These are phyloP conservation scores for Phytophthora ramorum DNA, from an alignment of 352 stramenopile genomes.

Conservation along the genomic window DNA sequence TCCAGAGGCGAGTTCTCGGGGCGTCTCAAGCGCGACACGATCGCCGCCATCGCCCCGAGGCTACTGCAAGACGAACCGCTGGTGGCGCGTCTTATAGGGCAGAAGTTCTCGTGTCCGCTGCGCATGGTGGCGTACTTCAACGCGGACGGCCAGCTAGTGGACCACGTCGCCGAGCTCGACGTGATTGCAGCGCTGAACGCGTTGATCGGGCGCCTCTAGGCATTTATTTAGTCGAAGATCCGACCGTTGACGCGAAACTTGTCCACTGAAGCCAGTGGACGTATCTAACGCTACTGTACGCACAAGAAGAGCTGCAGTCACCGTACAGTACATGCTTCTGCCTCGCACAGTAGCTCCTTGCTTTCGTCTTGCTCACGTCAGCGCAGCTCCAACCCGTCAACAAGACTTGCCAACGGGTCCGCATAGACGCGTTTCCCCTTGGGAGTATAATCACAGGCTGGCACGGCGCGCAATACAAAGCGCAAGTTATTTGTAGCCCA, in stretches of 20 bases:
- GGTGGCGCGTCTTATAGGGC: slow-evolving; percentile 8
- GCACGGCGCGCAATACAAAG: slow-evolving; percentile 14
- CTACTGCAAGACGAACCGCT: slow-evolving; percentile 11
- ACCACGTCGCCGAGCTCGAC: slow-evolving; percentile 36
- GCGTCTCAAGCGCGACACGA: slow-evolving; percentile 13
- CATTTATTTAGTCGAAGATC: too few species aligned
- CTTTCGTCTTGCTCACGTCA: background rate
- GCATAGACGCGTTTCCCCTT: slow-evolving; percentile 10
- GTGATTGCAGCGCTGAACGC: slow-evolving; percentile 25
- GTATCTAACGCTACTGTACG: too few species aligned
- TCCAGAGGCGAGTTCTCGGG: slow-evolving; percentile 18
- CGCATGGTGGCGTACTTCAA: slow-evolving; percentile 39
- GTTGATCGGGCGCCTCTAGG: background rate
- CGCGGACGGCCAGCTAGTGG: slow-evolving; percentile 16
- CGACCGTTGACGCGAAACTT: too few species aligned
- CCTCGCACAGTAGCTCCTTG: too few species aligned
- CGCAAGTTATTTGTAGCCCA: background rate
- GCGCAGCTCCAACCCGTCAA: background rate
- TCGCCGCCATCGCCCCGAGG: slow-evolving; percentile 7
- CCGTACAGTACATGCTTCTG: background rate
- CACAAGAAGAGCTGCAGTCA: background rate
- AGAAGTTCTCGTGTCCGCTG: slow-evolving; percentile 17
- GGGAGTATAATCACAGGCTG: slow-evolving; percentile 15
- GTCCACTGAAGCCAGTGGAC: too few species aligned
- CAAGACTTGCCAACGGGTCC: too few species aligned